These are phyloP conservation scores for Suillus fuscotomentosus DNA, from an alignment of 768 basidiomycete species.

Conservation along the genomic window DNA sequence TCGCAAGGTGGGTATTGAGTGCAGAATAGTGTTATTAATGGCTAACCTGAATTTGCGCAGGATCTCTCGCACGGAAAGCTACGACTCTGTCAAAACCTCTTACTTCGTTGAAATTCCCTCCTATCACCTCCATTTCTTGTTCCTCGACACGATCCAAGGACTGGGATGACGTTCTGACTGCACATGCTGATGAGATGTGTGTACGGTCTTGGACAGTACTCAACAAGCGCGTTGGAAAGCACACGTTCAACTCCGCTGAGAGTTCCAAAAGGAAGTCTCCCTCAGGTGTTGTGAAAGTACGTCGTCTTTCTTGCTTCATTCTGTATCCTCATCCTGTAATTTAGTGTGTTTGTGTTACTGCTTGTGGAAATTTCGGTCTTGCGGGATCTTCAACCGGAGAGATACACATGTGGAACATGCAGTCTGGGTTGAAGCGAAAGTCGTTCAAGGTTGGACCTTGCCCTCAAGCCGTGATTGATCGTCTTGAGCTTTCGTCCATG, in stretches of 20 bases:
- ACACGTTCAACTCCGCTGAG: slow-evolving; percentile 60
- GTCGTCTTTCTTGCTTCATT: slow-evolving; percentile 12
- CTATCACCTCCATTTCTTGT: slow-evolving; percentile 74
- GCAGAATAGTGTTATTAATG: neutral
- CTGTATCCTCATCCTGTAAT: neutral
- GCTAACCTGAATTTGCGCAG: slow-evolving; percentile 37
- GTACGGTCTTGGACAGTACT: slow-evolving; percentile 88
- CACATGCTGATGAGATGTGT: slow-evolving; percentile 77
- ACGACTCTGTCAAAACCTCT: slow-evolving; percentile 74
- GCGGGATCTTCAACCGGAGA: slow-evolving; percentile 78
- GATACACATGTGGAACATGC: slow-evolving; percentile 95
- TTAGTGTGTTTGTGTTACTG: slow-evolving; percentile 83
- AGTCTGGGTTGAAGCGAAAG: slow-evolving; percentile 85
- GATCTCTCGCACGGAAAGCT: slow-evolving; percentile 82
- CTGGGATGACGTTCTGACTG: slow-evolving; percentile 97
- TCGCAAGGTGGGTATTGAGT: slow-evolving; percentile 70
- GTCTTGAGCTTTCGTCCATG: slow-evolving; percentile 36
- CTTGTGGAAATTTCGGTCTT: slow-evolving; percentile 94
- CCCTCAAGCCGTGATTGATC: slow-evolving; percentile 51
- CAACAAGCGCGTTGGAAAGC: slow-evolving; percentile 78
- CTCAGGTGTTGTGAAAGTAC: slow-evolving; percentile 72
- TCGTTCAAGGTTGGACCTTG: slow-evolving; percentile 67
- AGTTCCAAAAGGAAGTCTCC: slow-evolving; percentile 44
- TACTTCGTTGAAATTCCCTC: slow-evolving; percentile 80
- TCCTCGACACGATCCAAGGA: slow-evolving; percentile 84